Evolutionary conservation across 2,329 filamentous ascomycete species (phyloP).

Genomic region (Hypoxylon sp.): DNA sequence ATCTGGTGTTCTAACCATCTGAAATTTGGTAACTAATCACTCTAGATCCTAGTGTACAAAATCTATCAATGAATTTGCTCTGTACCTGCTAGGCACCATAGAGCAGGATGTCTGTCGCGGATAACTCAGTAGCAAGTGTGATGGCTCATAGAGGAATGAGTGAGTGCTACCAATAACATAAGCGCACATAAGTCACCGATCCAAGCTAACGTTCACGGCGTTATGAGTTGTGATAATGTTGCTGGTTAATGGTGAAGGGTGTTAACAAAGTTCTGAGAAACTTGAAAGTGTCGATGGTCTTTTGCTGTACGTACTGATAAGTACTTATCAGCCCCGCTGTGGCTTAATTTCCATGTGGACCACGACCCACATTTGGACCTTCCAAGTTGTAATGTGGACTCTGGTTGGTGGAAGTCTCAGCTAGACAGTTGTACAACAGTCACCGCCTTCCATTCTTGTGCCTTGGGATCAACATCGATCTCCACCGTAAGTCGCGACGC

Average conservation of each 20-base stretch:
- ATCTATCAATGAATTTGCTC: not conserved
- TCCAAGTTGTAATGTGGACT: slow-evolving; percentile 4
- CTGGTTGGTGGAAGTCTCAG: slow-evolving; percentile 27
- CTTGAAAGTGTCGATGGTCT: not conserved
- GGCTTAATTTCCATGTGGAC: slow-evolving; percentile 14
- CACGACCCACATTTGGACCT: not conserved
- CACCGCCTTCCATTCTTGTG: slow-evolving; percentile 35
- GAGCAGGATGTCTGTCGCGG: not conserved
- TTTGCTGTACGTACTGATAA: slow-evolving; percentile 8
- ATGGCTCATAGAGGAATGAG: not conserved
- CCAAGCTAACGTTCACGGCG: not conserved
- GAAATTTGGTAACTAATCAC: not conserved
- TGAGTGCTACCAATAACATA: not conserved
- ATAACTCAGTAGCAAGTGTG: not conserved
- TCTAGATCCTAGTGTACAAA: not conserved
- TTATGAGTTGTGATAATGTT: slow-evolving; percentile 24
- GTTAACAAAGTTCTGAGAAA: slow-evolving; percentile 27
- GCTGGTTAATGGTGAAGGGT: not conserved
- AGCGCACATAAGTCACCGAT: not conserved
- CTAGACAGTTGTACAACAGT: slow-evolving; percentile 19
- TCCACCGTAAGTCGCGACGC: slow-evolving; percentile 39
- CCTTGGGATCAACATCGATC: slow-evolving; percentile 35
- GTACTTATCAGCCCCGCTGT: slow-evolving; percentile 22
- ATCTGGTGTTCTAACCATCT: not conserved
- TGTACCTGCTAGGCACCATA: not conserved